Conservation (phyloP, 2,329 filamentous ascomycete species). For the Gremmenia infestans region DNA sequence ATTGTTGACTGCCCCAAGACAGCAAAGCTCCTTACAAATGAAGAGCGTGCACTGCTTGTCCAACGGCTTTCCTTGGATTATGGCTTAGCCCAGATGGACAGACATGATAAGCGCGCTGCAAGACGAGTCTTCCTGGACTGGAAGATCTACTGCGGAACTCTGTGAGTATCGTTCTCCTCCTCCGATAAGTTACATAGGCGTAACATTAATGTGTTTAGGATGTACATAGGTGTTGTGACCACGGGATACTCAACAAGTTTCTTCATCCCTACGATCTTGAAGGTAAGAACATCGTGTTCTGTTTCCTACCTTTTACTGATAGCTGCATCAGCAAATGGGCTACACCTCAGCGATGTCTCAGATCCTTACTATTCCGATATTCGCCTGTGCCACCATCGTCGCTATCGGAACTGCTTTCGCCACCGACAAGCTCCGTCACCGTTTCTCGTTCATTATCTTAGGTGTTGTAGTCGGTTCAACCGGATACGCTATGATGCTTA, state of each 20-base stretch:
- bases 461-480: conserved; percentile 10
- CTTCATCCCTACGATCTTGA: conserved; percentile 22
- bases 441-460: conserved; percentile 18
- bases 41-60: conserved; percentile 31
- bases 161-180: not conserved
- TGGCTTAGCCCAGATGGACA: conserved; percentile 23
- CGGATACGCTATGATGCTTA: conserved; percentile 17
- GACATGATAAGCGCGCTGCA: conserved; percentile 32
- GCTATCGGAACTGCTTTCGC: conserved; percentile 8
- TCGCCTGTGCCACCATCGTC: conserved; percentile 9
- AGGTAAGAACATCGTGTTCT: no score
- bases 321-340: conserved; percentile 12
- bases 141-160: conserved; percentile 36
- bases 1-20: conserved; percentile 42
- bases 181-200: not conserved
- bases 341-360: conserved; percentile 15
- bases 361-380: conserved; percentile 21
- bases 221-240: conserved; percentile 58
- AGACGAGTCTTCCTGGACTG: conserved; percentile 41
- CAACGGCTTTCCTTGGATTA: conserved; percentile 20
- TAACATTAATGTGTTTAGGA: conserved; percentile 21
- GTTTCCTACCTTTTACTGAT: no score
- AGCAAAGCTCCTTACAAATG: conserved; percentile 37
- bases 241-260: conserved; percentile 35
- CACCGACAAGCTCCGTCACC: conserved; percentile 14